Conservation (phyloP, 1,284 basidiomycete species). For the Trametes pubescens region DNA sequence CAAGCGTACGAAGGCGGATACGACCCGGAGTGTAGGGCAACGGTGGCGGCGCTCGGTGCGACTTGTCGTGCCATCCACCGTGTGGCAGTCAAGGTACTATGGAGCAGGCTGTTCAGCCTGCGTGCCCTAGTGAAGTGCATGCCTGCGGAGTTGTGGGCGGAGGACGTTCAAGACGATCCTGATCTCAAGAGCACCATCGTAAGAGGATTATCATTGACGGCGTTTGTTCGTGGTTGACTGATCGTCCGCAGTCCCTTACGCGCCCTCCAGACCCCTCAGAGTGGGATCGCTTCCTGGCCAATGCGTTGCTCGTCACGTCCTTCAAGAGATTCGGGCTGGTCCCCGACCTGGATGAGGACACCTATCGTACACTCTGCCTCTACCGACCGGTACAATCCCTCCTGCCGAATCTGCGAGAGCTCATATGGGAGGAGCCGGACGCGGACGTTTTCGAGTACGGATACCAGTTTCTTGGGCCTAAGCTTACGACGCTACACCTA, state of each 20-base stretch:
- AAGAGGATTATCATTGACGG: conserved; percentile 4
- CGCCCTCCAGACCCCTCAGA: conserved; percentile 28
- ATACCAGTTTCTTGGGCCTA: conserved; percentile 28
- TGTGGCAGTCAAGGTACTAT: conserved; percentile 28
- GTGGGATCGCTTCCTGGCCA: conserved; percentile 25
- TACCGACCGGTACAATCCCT: conserved; percentile 23
- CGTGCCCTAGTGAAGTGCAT: conserved; percentile 31
- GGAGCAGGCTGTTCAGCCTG: conserved; percentile 31
- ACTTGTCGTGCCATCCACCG: conserved; percentile 26
- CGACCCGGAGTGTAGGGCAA: conserved; percentile 25
- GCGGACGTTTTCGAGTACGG: conserved; percentile 34
- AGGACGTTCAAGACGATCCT: conserved; percentile 14
- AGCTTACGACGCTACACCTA: conserved; percentile 29
- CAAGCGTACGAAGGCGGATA: conserved; percentile 33
- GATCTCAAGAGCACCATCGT: conserved; percentile 21
- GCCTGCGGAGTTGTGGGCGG: conserved; percentile 29
- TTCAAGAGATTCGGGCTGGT: conserved; percentile 29
- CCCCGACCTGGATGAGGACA: conserved; percentile 31
- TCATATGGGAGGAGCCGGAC: conserved; percentile 33
- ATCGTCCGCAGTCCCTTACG: conserved; percentile 20
- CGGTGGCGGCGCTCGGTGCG: conserved; percentile 22
- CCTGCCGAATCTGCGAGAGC: conserved; percentile 28
- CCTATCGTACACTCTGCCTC: conserved; percentile 29
- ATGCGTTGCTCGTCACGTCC: conserved; percentile 27
- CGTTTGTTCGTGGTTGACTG: conserved; percentile 1